Conservation (phyloP, 805 yeast genomes). For the Brettanomyces sp. region DNA sequence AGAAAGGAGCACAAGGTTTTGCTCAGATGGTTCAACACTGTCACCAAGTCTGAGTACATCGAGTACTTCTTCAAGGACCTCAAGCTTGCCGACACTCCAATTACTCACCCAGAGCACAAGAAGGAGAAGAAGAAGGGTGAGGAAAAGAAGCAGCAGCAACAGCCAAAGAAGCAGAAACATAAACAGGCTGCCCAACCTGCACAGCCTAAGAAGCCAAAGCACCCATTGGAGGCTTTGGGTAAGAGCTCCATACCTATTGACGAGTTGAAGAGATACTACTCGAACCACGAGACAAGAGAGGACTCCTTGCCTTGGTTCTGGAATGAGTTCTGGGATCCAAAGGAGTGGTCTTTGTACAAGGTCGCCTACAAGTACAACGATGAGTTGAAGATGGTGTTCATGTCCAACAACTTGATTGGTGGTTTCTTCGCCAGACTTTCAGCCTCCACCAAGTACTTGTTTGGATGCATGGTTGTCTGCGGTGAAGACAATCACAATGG, state of each 20-base stretch:
- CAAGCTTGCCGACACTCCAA: slow-evolving; percentile 55
- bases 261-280: slow-evolving; percentile 94
- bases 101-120: slow-evolving; percentile 65
- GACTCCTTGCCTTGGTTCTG: slow-evolving; percentile 97
- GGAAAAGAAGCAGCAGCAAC: slow-evolving; percentile 25
- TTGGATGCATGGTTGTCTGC: slow-evolving; percentile 89
- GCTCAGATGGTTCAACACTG: slow-evolving; percentile 43
- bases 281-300: slow-evolving; percentile 94
- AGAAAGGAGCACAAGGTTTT: slow-evolving; percentile 38
- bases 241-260: slow-evolving; percentile 62
- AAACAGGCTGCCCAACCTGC: slow-evolving; percentile 25
- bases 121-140: slow-evolving; percentile 51
- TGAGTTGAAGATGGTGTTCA: slow-evolving; percentile 91
- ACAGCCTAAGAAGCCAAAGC: slow-evolving; percentile 72
- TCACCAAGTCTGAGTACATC: slow-evolving; percentile 39
- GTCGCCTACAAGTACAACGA: slow-evolving; percentile 97
- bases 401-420: slow-evolving; percentile 97
- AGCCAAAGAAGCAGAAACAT: slow-evolving; percentile 32
- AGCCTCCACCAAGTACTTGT: slow-evolving; percentile 88
- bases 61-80: slow-evolving; percentile 41
- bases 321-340: slow-evolving; percentile 78
- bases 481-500: slow-evolving; percentile 99
- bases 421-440: slow-evolving; percentile 95
- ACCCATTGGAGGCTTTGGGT: slow-evolving; percentile 83
- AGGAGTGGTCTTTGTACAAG: slow-evolving; percentile 92